Evolutionary conservation across 164 flowering plant species (phyloP).

Genomic region (Magnolia kwangsiensis): DNA sequence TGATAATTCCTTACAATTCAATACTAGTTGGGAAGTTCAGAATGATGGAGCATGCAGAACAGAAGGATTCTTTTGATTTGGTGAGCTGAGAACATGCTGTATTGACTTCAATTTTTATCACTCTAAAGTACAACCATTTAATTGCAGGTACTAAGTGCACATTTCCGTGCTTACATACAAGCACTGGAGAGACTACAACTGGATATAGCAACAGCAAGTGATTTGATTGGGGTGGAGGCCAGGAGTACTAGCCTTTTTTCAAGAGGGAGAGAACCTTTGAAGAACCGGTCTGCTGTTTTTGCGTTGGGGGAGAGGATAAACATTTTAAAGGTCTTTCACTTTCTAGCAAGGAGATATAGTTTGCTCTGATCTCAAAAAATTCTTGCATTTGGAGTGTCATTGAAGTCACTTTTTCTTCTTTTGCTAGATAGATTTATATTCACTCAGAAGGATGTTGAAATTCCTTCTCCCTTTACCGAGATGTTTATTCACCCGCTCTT

Average conservation of each 20-base stretch:
- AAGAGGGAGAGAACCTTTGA: constrained; percentile 91
- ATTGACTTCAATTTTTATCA: no score
- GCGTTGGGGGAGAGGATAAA: constrained; percentile 91
- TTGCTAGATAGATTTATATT: neutral
- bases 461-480: neutral
- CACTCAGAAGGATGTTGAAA: neutral
- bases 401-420: neutral
- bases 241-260: constrained; percentile 73
- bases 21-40: no score
- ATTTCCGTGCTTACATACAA: constrained; percentile 96
- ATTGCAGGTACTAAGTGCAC: constrained; percentile 87
- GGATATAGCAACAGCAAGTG: constrained; percentile 88
- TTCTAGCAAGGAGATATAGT: neutral
- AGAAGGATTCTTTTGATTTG: no score
- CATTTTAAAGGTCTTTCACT: constrained; percentile 66
- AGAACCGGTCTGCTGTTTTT: constrained; percentile 94
- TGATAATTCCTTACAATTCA: no score
- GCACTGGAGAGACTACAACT: constrained; percentile 89
- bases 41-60: no score
- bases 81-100: no score
- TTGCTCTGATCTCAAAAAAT: neutral
- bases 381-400: neutral
- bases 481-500: neutral
- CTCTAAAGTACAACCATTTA: no score
- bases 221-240: constrained; percentile 93